Evolutionary conservation across 345 rosid genomes (phyloP), one percentile per base, ranked within the genome.

Genomic region (Linum usitatissimum): DNA sequence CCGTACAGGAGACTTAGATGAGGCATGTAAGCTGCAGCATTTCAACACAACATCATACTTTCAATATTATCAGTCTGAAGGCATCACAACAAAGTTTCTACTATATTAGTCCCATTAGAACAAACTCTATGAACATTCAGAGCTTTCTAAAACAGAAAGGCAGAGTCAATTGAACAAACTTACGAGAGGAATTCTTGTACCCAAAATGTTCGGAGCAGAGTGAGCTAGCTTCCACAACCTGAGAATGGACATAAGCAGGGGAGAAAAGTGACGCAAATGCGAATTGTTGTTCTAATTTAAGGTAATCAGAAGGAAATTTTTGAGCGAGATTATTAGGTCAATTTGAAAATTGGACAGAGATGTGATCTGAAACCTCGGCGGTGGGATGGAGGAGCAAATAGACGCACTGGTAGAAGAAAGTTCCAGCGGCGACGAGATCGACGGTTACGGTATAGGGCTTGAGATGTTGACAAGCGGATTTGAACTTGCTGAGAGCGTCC

Each of bases 11-110:
- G 74, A 78, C 97, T 91, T 67, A 83, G 64, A 78, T 86, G 97
- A 10, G 96, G 97, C 97, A 91, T 91, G 72, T 86, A 86, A 48
- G 89, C 96, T 90, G 77, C 80, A 36, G 68, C 0, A n/a, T 55
- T 23, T 49, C 18, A 17, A 49, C 8, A 34, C 14, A 8, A 10
- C 31, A 58, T 39, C 3, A 28, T 39, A 13, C 30, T 45, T 23
- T 23, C 1, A 23, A 23, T 1, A 23, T 23, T 23, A 34, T 20
- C 30, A 4, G 12, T 66, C 40, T 23, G 51, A 51, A 13, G 6
- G 12, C 36, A 12, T 38, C 60, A 17, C 18, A 62, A 17, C 21
- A 31, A 12, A 49, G 28, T 6, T 38, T 55, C 42, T 30, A 21
- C 23, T 14, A 45, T 19, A 9, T 14, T 49, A 23, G 28, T 19